phyloP scores from a whole-genome alignment of 1,284 basidiomycete genomes.

The Lentinus polychrous region DNA sequence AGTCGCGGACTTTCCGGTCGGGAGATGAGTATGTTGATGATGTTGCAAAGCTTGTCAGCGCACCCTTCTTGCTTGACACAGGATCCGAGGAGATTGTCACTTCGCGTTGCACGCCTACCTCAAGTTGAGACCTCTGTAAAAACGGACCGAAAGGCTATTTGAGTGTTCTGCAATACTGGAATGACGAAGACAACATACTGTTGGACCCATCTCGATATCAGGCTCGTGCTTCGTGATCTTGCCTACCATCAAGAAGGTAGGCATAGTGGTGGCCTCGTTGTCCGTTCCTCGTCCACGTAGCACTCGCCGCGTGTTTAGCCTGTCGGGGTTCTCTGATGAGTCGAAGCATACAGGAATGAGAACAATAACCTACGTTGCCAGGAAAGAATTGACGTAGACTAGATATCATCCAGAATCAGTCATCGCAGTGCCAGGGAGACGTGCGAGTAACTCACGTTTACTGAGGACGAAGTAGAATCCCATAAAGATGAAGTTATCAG shows the following conservation, averaged over 20 bases:
- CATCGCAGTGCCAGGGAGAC: background rate
- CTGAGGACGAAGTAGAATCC: conserved; percentile 55
- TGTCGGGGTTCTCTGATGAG: conserved; percentile 11
- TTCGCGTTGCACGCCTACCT: conserved; percentile 14
- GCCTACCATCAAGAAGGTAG: conserved; percentile 37
- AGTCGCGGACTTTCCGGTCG: background rate
- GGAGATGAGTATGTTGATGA: background rate
- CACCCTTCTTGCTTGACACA: conserved; percentile 4
- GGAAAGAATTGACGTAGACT: conserved; percentile 66
- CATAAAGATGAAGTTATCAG: conserved; percentile 51
- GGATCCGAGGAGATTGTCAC: conserved; percentile 14
- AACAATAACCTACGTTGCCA: conserved; percentile 47
- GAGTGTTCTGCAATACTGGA: background rate
- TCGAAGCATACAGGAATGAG: background rate
- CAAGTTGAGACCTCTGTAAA: conserved; percentile 6
- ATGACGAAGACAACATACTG: background rate
- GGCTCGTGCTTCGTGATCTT: conserved; percentile 17
- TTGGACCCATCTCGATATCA: conserved; percentile 11
- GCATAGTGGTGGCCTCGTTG: conserved; percentile 27
- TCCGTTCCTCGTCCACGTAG: conserved; percentile 40
- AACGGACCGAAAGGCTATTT: background rate
- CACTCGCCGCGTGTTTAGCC: conserved; percentile 37
- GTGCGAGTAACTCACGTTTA: conserved; percentile 40
- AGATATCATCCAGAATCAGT: background rate
- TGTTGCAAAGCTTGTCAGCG: background rate